These are phyloP conservation scores for Cystoisospora suis DNA, from an alignment of 169 alveolate species.

Conservation along the genomic window DNA sequence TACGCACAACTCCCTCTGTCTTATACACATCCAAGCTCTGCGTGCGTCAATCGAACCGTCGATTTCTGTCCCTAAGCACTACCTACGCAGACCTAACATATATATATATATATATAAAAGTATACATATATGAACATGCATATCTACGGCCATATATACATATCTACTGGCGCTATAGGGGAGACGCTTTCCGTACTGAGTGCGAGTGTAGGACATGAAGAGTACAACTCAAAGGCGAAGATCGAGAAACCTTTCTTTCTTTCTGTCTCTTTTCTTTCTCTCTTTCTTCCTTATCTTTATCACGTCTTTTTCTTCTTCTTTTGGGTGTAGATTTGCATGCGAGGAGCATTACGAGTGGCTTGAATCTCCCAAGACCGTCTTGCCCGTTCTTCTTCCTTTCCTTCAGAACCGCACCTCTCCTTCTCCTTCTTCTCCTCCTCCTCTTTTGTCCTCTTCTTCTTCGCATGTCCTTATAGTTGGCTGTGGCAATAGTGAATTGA, in stretches of 20 bases:
- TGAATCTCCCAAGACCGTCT: background rate
- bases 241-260: too few relatives aligned
- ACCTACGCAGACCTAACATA: too few relatives aligned
- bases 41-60: too few relatives aligned
- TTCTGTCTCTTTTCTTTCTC: background rate
- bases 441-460: too few relatives aligned
- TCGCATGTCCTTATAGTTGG: background rate
- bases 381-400: conserved; percentile 2
- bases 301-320: background rate
- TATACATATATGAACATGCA: background rate
- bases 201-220: too few relatives aligned
- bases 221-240: too few relatives aligned
- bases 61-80: too few relatives aligned
- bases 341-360: conserved; percentile 27
- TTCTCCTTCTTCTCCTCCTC: too few relatives aligned
- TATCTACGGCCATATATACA: background rate
- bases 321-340: background rate
- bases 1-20: too few relatives aligned
- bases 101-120: background rate
- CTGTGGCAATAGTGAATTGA: conserved; percentile 23
- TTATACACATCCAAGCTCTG: too few relatives aligned
- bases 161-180: background rate
- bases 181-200: too few relatives aligned
- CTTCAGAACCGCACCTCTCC: too few relatives aligned
- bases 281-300: background rate